Conservation (phyloP, 768 basidiomycete species). For the Naganishia friedmannii region DNA sequence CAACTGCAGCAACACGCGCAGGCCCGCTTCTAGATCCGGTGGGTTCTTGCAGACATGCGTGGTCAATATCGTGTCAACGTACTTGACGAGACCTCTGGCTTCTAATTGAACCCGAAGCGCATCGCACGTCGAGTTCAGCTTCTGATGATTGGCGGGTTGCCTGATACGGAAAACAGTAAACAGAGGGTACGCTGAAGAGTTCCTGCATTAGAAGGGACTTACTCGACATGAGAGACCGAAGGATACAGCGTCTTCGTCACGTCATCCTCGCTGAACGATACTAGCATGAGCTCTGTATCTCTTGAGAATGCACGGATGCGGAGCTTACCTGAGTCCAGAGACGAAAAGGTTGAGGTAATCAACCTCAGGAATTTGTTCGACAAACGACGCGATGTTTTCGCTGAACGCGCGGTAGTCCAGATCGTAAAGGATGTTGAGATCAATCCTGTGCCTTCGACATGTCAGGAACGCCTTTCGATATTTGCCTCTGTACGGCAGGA, state of each 20-base stretch:
- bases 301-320: background rate
- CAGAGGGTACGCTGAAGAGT: background rate
- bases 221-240: conserved; percentile 7
- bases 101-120: conserved; percentile 71
- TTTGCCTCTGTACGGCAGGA: conserved; percentile 57
- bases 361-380: conserved; percentile 81
- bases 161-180: background rate
- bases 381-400: conserved; percentile 62
- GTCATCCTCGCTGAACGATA: conserved; percentile 41
- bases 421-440: conserved; percentile 82
- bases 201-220: background rate
- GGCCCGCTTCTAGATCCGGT: conserved; percentile 81
- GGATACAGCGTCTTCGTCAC: conserved; percentile 48
- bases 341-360: conserved; percentile 92
- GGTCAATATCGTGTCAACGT: conserved; percentile 86
- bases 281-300: background rate
- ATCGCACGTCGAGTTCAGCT: conserved; percentile 71
- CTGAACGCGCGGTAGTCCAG: conserved; percentile 70
- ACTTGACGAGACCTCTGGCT: conserved; percentile 65
- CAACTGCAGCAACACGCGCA: conserved; percentile 69
- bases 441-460: conserved; percentile 89
- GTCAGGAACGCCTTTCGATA: conserved; percentile 86
- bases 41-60: conserved; percentile 89
- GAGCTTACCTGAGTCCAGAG: conserved; percentile 69
- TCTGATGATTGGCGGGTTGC: conserved; percentile 41